Conservation (phyloP, 768 basidiomycete species). For the Trametes sanguinea region DNA sequence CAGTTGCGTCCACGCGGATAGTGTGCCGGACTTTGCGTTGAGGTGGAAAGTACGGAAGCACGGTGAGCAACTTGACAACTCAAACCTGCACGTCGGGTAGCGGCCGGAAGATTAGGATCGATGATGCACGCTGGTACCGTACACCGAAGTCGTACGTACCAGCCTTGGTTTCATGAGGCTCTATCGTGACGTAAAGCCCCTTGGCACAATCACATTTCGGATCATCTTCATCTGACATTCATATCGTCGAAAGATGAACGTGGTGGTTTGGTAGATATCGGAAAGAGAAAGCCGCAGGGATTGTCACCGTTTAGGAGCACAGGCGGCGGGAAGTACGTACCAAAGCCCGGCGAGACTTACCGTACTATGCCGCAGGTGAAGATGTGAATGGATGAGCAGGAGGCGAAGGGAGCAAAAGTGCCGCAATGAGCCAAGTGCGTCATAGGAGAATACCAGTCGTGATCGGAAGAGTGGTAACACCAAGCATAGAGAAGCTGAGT, state of each 20-base stretch:
- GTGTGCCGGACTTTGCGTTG: constrained; percentile 4
- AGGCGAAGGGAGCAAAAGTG: not conserved
- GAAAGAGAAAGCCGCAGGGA: not conserved
- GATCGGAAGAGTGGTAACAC: too few relatives aligned
- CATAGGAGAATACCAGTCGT: too few relatives aligned
- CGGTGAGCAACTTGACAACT: not conserved
- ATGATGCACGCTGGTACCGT: constrained; percentile 9
- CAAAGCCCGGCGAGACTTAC: too few relatives aligned
- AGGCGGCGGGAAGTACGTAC: too few relatives aligned
- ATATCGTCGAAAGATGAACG: not conserved
- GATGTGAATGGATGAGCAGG: not conserved
- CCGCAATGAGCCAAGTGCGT: too few relatives aligned
- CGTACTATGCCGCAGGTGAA: too few relatives aligned
- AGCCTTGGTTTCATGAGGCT: not conserved
- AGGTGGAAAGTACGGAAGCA: not conserved
- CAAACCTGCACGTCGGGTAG: not conserved
- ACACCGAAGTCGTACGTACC: constrained; percentile 12
- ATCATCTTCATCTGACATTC: constrained; percentile 4
- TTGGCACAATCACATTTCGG: not conserved
- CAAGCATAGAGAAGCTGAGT: too few relatives aligned
- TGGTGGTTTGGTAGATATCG: not conserved
- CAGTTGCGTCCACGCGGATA: not conserved
- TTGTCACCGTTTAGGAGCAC: not conserved
- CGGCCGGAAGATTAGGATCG: constrained; percentile 6
- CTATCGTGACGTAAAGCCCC: constrained; percentile 13